Percentiles rank a stretch among this genome's conserved stretches.
Conservation (phyloP, 495 filamentous ascomycete species). For the Xylaria cubensis region DNA sequence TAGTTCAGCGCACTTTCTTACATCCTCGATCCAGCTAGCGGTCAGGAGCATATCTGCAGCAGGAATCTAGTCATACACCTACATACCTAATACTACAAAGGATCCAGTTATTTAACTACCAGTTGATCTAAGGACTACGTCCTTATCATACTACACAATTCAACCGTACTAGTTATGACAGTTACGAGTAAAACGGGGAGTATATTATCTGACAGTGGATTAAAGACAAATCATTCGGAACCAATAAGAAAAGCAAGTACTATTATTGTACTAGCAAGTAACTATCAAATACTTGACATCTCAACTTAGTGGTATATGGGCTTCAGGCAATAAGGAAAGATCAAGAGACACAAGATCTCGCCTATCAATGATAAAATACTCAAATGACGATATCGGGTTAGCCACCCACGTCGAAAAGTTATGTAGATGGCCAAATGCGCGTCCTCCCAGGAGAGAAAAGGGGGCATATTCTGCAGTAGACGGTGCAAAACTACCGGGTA, state of each 20-base stretch:
- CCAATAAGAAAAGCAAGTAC: neutral
- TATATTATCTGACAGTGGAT: neutral
- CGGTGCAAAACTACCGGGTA: slow-evolving; percentile 31
- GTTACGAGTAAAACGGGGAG: neutral
- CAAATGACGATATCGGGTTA: slow-evolving; percentile 26
- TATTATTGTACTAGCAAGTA: neutral
- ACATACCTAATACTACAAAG: neutral
- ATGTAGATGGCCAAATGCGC: slow-evolving; percentile 25
- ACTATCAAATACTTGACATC: neutral
- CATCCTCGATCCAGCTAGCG: neutral
- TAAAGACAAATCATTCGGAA: neutral
- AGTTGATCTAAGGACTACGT: neutral
- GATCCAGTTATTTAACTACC: neutral
- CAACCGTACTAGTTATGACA: neutral
- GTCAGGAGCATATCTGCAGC: neutral
- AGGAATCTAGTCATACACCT: neutral
- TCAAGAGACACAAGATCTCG: neutral
- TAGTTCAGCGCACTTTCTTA: neutral
- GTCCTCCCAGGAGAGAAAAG: neutral
- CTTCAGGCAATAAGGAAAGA: too few relatives aligned
- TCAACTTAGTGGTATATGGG: neutral
- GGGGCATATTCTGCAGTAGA: slow-evolving; percentile 6
- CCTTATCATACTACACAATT: neutral
- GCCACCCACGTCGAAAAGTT: slow-evolving; percentile 7
- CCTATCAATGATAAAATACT: neutral